These are phyloP conservation scores for Lentinula sp. DNA, from an alignment of 768 basidiomycete genomes.

Conservation along the genomic window DNA sequence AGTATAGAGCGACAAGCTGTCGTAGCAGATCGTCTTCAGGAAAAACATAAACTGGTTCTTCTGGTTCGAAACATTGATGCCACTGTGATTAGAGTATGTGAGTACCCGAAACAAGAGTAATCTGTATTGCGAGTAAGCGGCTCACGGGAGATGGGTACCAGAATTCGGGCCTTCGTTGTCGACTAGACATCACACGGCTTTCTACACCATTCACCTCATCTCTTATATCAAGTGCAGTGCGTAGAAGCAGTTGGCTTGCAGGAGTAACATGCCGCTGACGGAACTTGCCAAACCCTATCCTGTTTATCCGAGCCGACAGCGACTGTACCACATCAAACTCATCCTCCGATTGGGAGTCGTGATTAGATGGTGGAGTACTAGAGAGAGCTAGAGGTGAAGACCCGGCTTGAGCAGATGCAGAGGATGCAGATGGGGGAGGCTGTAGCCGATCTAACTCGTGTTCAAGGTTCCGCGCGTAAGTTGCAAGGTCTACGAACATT, in stretches of 20 bases:
- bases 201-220: not conserved
- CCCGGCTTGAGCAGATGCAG: not conserved
- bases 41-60: conserved; percentile 17
- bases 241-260: not conserved
- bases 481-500: not conserved
- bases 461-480: not conserved
- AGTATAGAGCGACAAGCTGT: conserved; percentile 44
- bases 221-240: not conserved
- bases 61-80: conserved; percentile 1
- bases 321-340: not conserved
- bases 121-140: not conserved
- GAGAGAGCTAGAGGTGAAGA: not conserved
- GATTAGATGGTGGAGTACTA: not conserved
- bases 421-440: not conserved
- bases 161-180: conserved; percentile 1
- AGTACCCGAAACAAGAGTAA: not conserved
- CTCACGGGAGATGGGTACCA: not conserved
- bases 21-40: conserved; percentile 32
- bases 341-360: not conserved
- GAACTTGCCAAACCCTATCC: not conserved
- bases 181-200: not conserved
- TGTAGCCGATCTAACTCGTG: not conserved
- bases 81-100: not conserved
- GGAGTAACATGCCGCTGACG: not conserved
- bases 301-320: not conserved